Evolutionary conservation across 2,329 filamentous ascomycete genomes (phyloP).

Genomic region (Cordyceps cateniannulata): DNA sequence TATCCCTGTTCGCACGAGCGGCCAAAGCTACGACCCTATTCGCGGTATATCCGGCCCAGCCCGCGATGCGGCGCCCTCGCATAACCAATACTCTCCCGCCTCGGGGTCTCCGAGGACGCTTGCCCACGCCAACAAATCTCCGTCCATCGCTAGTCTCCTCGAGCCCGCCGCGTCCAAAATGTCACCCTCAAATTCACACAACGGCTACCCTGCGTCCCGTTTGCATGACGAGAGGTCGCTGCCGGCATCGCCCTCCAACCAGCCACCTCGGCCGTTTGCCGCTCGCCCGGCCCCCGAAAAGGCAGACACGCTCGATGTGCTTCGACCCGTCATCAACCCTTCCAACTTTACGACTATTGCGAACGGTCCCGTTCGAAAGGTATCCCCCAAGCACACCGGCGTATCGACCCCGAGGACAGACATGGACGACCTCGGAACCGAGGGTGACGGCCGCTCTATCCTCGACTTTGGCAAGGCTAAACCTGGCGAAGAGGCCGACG

Average conservation of each 20-base stretch:
- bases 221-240: conserved; percentile 31
- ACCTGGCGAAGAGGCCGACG: conserved; percentile 51
- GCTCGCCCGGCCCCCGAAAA: conserved; percentile 27
- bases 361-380: conserved; percentile 37
- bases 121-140: conserved; percentile 48
- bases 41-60: conserved; percentile 60
- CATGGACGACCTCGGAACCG: conserved; percentile 40
- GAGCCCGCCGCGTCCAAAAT: conserved; percentile 42
- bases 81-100: conserved; percentile 40
- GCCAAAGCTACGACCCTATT: conserved; percentile 86
- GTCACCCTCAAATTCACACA: conserved; percentile 22
- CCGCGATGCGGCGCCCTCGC: conserved; percentile 54
- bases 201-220: conserved; percentile 19
- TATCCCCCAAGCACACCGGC: conserved; percentile 39
- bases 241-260: conserved; percentile 38
- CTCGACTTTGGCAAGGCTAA: conserved; percentile 55
- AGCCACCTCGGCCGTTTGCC: conserved; percentile 24
- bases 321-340: conserved; percentile 29
- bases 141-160: conserved; percentile 85
- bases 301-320: conserved; percentile 29
- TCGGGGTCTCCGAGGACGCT: conserved; percentile 44
- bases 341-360: conserved; percentile 36
- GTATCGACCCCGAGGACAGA: conserved; percentile 43
- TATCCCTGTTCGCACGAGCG: conserved; percentile 54
- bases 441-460: conserved; percentile 46